Percentiles rank a stretch among this genome's conserved stretches.
Conservation (phyloP, 805 yeast genomes). For the Pichia deserticola region DNA sequence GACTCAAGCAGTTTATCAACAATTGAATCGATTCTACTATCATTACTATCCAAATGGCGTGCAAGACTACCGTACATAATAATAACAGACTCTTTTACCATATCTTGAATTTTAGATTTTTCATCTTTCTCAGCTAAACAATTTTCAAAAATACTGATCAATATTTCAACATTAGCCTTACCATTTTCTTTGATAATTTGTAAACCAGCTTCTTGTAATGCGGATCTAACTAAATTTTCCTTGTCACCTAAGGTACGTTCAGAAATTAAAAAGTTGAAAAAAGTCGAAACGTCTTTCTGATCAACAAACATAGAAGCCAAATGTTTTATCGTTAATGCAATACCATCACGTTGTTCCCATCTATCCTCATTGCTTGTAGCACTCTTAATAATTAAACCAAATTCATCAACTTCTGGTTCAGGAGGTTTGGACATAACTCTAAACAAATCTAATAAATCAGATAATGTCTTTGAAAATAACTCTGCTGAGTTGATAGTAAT, state of each 20-base stretch:
- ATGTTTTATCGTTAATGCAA: conserved; percentile 58
- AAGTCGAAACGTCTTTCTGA: conserved; percentile 36
- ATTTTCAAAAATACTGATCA: conserved; percentile 76
- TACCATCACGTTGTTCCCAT: conserved; percentile 82
- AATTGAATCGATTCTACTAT: conserved; percentile 56
- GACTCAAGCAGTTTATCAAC: conserved; percentile 66
- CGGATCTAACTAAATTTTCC: conserved; percentile 66
- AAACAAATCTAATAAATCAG: conserved; percentile 48
- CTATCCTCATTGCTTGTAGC: conserved; percentile 57
- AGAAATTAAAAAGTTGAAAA: conserved; percentile 53
- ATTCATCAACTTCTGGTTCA: conserved; percentile 68
- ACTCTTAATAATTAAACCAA: conserved; percentile 65
- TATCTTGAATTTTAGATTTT: conserved; percentile 45
- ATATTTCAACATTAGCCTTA: conserved; percentile 52
- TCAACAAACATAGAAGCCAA: conserved; percentile 42
- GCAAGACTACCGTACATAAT: conserved; percentile 89
- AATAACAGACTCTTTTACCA: conserved; percentile 70
- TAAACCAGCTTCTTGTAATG: conserved; percentile 85
- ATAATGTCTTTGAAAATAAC: conserved; percentile 31
- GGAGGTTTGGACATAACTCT: conserved; percentile 60
- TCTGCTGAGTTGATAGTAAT: conserved; percentile 21
- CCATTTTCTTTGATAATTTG: conserved; percentile 64
- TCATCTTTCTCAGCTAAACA: conserved; percentile 47
- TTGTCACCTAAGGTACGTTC: conserved; percentile 68
- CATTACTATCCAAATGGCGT: conserved; percentile 64